Conservation (phyloP, 177 flowering plant species). For the Telopea speciosissima region DNA sequence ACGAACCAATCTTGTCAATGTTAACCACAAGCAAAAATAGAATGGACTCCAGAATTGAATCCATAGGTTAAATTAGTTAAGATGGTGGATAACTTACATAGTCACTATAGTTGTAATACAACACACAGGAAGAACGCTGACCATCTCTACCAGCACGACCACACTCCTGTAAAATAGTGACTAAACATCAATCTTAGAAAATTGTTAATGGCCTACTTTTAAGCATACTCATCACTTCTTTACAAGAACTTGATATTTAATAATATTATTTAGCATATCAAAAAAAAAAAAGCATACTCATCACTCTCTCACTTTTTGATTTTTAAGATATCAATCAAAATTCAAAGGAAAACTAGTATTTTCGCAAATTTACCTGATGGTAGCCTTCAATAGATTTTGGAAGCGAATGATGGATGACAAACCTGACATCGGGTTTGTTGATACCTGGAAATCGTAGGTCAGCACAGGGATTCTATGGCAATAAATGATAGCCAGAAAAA, state of each 20-base stretch:
- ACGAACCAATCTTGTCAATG: neutral
- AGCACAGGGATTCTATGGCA: constrained; percentile 5
- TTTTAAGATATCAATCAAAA: neutral
- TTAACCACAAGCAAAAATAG: neutral
- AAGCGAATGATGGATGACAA: constrained; percentile 96
- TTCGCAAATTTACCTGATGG: constrained; percentile 64
- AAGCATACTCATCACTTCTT: neutral
- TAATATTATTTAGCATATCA: no score
- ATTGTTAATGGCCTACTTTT: neutral
- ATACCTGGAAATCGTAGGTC: constrained; percentile 61
- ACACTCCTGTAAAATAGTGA: constrained; percentile 60
- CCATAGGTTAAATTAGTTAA: neutral
- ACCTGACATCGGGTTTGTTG: constrained; percentile 95
- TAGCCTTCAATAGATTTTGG: constrained; percentile 99
- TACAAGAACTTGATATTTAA: no score
- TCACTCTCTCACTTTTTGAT: constrained; percentile 1
- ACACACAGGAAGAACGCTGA: constrained; percentile 81
- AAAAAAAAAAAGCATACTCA: neutral
- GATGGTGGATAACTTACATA: constrained; percentile 53
- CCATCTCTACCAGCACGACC: constrained; percentile 99
- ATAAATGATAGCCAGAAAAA: neutral
- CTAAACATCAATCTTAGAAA: neutral
- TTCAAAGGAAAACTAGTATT: neutral
- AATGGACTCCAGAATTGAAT: neutral
- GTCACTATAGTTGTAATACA: constrained; percentile 91